These are phyloP conservation scores for Gossypium lobatum DNA, from an alignment of 441 rosid species.

Conservation along the genomic window DNA sequence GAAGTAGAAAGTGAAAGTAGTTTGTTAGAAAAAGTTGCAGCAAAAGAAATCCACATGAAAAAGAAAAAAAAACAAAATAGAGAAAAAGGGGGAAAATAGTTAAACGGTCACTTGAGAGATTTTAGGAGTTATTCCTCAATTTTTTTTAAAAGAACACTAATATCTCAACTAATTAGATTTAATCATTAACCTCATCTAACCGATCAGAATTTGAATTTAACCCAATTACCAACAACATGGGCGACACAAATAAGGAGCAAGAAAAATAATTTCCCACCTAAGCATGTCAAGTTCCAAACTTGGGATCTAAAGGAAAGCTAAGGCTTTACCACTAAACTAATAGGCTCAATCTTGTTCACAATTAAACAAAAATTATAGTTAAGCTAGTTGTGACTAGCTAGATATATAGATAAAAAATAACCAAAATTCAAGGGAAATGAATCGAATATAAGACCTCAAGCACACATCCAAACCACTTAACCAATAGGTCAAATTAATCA, in stretches of 20 bases:
- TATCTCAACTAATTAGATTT: no score
- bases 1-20: neutral
- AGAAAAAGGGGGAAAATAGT: neutral
- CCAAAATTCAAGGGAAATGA: neutral
- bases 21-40: neutral
- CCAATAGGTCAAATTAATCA: neutral
- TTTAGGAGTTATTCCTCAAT: neutral
- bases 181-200: neutral
- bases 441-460: neutral
- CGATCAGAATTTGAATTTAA: no score
- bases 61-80: no score
- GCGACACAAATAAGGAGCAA: neutral
- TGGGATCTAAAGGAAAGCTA: neutral
- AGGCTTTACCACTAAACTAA: neutral
- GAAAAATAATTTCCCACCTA: neutral
- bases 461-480: neutral
- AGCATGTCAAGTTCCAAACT: neutral
- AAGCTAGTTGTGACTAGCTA: neutral
- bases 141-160: neutral
- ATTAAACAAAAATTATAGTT: no score
- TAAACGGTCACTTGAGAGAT: no score
- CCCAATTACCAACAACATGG: neutral
- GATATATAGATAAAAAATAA: neutral
- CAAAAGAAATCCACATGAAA: no score
- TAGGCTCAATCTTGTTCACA: neutral